A percentile compares a stretch with the other conserved stretches of the same genome.
Conservation (phyloP, 768 basidiomycete species). For the Russula ochroleuca region DNA sequence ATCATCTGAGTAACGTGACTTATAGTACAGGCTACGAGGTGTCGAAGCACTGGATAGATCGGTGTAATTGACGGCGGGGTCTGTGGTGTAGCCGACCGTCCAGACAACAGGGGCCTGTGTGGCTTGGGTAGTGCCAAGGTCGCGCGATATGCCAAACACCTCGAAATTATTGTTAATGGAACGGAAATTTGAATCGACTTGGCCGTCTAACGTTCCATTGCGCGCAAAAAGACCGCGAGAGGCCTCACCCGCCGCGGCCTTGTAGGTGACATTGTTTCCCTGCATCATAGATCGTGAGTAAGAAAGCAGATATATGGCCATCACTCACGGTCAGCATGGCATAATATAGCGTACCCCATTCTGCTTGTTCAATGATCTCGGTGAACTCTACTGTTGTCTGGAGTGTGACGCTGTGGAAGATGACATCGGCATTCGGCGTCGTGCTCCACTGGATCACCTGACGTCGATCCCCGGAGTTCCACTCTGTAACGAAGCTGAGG, state of each 20-base stretch:
- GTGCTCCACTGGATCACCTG: constrained; percentile 13
- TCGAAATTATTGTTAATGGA: constrained; percentile 24
- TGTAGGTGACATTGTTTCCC: constrained; percentile 22
- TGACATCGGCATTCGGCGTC: neutral
- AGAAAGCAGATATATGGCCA: neutral
- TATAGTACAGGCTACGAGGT: constrained; percentile 43
- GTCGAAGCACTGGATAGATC: constrained; percentile 41
- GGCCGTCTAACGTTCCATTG: constrained; percentile 25
- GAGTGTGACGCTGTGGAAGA: constrained; percentile 25
- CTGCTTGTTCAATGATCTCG: constrained; percentile 25
- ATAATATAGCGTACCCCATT: constrained; percentile 28
- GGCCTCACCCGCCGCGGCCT: constrained; percentile 12
- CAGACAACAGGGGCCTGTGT: constrained; percentile 30
- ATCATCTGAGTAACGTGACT: constrained; percentile 34
- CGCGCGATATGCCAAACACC: constrained; percentile 31
- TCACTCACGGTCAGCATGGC: constrained; percentile 21
- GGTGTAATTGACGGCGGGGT: constrained; percentile 31
- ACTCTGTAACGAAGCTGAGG: constrained; percentile 20
- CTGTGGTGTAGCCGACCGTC: constrained; percentile 32
- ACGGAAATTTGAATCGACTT: constrained; percentile 16
- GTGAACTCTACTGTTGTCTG: constrained; percentile 6
- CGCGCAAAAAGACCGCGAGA: constrained; percentile 27
- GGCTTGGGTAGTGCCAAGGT: constrained; percentile 31
- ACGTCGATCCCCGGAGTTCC: constrained; percentile 27
- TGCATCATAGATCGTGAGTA: neutral